These are phyloP conservation scores for Chaetomium tenue DNA, from an alignment of 495 filamentous ascomycete species.

Conservation along the genomic window DNA sequence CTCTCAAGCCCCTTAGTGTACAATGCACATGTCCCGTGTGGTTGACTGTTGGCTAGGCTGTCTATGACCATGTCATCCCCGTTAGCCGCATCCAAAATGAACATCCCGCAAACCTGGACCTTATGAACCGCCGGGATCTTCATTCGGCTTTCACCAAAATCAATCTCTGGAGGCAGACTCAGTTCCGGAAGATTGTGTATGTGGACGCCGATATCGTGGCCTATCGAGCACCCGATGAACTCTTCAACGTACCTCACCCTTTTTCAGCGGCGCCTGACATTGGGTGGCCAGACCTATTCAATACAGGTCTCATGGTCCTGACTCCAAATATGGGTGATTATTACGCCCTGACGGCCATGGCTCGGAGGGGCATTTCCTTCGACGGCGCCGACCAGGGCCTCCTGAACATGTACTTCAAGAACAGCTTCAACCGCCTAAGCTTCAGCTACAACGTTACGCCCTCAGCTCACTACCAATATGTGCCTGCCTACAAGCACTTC, in stretches of 20 bases:
- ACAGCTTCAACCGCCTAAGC: slow-evolving; percentile 78
- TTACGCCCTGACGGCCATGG: slow-evolving; percentile 76
- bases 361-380: slow-evolving; percentile 84
- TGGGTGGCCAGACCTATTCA: slow-evolving; percentile 98
- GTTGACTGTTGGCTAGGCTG: slow-evolving; percentile 51
- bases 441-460: slow-evolving; percentile 98
- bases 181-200: slow-evolving; percentile 88
- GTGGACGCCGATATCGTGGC: slow-evolving; percentile 88
- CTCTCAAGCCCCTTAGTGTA: slow-evolving; percentile 10
- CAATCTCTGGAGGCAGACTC: slow-evolving; percentile 85
- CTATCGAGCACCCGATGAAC: slow-evolving; percentile 84
- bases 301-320: slow-evolving; percentile 91
- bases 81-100: slow-evolving; percentile 74
- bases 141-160: slow-evolving; percentile 95
- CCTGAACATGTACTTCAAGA: slow-evolving; percentile 88
- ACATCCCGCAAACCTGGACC: slow-evolving; percentile 75
- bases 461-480: slow-evolving; percentile 89
- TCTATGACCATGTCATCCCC: slow-evolving; percentile 88
- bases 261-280: slow-evolving; percentile 95
- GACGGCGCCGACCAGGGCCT: slow-evolving; percentile 97
- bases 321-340: slow-evolving; percentile 86
- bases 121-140: slow-evolving; percentile 90
- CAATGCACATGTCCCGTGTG: not conserved
- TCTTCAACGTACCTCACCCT: slow-evolving; percentile 70
- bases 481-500: slow-evolving; percentile 91